phyloP scores from a whole-genome alignment of 176 grass and related monocot genomes.

The Poa annua region DNA sequence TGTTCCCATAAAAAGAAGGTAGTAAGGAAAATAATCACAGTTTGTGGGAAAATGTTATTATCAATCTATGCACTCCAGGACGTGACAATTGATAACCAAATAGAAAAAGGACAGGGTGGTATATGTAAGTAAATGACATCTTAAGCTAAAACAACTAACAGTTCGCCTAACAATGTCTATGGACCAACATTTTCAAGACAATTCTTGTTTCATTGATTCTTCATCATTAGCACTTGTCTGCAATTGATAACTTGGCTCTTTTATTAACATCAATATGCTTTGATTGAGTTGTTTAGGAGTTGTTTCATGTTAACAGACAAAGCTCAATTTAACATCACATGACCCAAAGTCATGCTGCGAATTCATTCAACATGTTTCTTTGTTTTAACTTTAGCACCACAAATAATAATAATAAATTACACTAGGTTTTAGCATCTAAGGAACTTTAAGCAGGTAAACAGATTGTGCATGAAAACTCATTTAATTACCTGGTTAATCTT shows the following conservation, averaged over 20 bases:
- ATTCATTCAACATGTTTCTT: constrained; percentile 19
- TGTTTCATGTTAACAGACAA: neutral
- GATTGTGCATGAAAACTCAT: constrained; percentile 23
- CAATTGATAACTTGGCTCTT: neutral
- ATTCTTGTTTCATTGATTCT: neutral
- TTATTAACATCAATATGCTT: constrained; percentile 19
- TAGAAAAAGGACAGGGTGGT: neutral
- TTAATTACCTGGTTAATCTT: constrained; percentile 71
- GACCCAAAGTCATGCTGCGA: neutral
- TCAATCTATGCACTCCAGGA: constrained; percentile 10
- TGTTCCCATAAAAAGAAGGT: neutral
- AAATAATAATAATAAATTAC: too few species aligned
- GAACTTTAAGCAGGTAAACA: too few species aligned
- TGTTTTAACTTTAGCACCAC: constrained; percentile 15
- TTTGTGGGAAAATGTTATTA: constrained; percentile 3
- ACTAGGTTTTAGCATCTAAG: too few species aligned
- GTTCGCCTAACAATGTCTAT: neutral
- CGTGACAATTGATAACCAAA: constrained; percentile 2
- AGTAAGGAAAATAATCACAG: constrained; percentile 10
- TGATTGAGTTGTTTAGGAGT: neutral
- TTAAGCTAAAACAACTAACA: neutral
- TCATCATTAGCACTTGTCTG: neutral
- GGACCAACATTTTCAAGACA: neutral
- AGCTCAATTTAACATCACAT: constrained; percentile 16
- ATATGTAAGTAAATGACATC: neutral